These are phyloP conservation scores for Diplodia scrobiculata DNA, from an alignment of 2,329 filamentous ascomycete genomes.

Conservation along the genomic window DNA sequence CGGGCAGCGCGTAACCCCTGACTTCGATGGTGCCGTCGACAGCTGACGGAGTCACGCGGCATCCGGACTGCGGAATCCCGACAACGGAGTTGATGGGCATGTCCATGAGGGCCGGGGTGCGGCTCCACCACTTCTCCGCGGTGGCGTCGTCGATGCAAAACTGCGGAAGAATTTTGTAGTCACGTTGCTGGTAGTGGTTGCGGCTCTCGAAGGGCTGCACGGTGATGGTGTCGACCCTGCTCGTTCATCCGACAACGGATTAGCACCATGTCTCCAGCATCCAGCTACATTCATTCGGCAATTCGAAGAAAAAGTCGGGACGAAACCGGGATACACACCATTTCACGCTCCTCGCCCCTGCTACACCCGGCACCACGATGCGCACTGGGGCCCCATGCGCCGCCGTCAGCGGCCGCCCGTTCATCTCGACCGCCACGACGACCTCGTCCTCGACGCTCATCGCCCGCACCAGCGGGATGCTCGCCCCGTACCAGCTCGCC, in stretches of 20 bases:
- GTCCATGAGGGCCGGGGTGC: constrained; percentile 55
- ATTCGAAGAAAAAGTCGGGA: too few relatives aligned
- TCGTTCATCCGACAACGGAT: background rate
- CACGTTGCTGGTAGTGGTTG: constrained; percentile 61
- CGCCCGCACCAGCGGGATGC: constrained; percentile 54
- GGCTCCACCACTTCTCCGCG: constrained; percentile 57
- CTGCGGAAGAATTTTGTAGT: constrained; percentile 62
- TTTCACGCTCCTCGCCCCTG: constrained; percentile 58
- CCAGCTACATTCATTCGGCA: background rate
- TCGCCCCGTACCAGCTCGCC: constrained; percentile 61
- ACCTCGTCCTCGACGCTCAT: constrained; percentile 50
- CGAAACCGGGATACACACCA: constrained; percentile 42
- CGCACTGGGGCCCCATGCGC: constrained; percentile 59
- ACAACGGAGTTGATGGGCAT: constrained; percentile 62
- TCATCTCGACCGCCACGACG: constrained; percentile 57
- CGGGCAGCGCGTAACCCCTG: constrained; percentile 60
- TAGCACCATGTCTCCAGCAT: background rate
- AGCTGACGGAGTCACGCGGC: constrained; percentile 45
- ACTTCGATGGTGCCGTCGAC: constrained; percentile 51
- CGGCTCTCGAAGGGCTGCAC: constrained; percentile 55
- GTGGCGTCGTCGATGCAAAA: constrained; percentile 52
- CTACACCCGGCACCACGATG: constrained; percentile 56
- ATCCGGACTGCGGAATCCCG: constrained; percentile 50
- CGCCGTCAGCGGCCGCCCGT: constrained; percentile 50
- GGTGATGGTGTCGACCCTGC: constrained; percentile 53